Percentiles rank a stretch among this genome's conserved stretches.
These are phyloP conservation scores for Mycena floridula DNA, from an alignment of 768 basidiomycete species.

Conservation along the genomic window DNA sequence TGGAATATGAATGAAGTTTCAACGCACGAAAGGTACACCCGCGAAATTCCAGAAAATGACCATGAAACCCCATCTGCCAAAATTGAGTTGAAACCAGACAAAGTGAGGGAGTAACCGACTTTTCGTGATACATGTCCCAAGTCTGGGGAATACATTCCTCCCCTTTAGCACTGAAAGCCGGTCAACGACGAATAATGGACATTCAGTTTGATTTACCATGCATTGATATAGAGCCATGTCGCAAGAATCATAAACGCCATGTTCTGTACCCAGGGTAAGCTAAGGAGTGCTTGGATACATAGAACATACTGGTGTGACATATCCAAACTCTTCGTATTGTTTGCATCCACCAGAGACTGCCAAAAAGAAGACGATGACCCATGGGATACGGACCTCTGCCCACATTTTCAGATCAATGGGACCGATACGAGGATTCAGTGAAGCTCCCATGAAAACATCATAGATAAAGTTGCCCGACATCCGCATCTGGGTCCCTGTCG, in stretches of 20 bases:
- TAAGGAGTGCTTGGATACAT: neutral
- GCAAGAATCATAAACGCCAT: constrained; percentile 96
- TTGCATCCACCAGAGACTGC: constrained; percentile 91
- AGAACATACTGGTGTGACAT: constrained; percentile 79
- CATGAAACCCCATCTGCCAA: constrained; percentile 82
- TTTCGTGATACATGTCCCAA: constrained; percentile 99
- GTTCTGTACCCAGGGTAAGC: constrained; percentile 46
- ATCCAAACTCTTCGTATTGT: constrained; percentile 89
- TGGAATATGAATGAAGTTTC: neutral
- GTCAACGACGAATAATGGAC: neutral
- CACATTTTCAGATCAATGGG: constrained; percentile 97
- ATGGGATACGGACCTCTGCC: constrained; percentile 94
- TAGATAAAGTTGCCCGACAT: constrained; percentile 96
- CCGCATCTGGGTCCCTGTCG: constrained; percentile 74
- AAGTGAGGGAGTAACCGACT: constrained; percentile 36
- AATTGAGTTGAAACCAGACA: neutral
- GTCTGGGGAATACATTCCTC: constrained; percentile 95
- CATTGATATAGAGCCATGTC: constrained; percentile 94
- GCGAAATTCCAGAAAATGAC: constrained; percentile 98
- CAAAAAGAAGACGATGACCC: constrained; percentile 93
- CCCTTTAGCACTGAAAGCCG: constrained; percentile 66
- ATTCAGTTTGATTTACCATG: constrained; percentile 79
- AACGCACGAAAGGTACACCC: constrained; percentile 81
- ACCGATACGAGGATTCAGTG: constrained; percentile 89
- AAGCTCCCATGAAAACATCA: constrained; percentile 95